A percentile compares a stretch with the other conserved stretches of the same genome.
These are phyloP conservation scores for Scopulariopsis brevicaulis DNA, from an alignment of 2,329 filamentous ascomycete species.

Conservation along the genomic window DNA sequence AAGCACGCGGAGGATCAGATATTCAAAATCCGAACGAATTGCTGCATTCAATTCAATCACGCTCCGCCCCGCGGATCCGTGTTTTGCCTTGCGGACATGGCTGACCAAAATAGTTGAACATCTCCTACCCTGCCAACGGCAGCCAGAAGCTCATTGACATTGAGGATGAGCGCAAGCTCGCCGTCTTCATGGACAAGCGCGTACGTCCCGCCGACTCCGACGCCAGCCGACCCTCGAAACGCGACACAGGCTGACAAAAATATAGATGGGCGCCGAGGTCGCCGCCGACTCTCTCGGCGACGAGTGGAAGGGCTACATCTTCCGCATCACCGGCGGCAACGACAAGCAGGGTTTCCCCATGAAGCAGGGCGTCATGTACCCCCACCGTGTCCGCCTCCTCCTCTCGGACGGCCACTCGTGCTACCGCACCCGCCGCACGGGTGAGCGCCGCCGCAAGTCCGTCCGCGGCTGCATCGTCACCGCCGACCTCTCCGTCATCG, in stretches of 20 bases:
- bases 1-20: not conserved
- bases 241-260: constrained; percentile 1
- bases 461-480: constrained; percentile 98
- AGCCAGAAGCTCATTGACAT: constrained; percentile 98
- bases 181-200: constrained; percentile 97
- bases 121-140: constrained; percentile 94
- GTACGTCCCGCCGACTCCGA: constrained; percentile 37
- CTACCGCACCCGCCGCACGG: constrained; percentile 95
- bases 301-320: constrained; percentile 99
- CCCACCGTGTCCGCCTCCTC: constrained; percentile 95
- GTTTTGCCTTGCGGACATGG: not conserved
- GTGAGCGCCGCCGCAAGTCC: constrained; percentile 99
- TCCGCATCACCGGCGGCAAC: constrained; percentile 99
- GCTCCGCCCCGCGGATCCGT: no score
- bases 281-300: constrained; percentile 90
- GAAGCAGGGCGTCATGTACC: constrained; percentile 99
- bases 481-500: constrained; percentile 89
- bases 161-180: constrained; percentile 98
- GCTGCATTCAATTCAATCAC: not conserved
- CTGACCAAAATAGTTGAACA: constrained; percentile 39
- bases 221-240: not conserved
- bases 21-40: not conserved
- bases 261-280: constrained; percentile 80
- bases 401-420: constrained; percentile 95
- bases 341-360: constrained; percentile 99